phyloP scores from a whole-genome alignment of 2,329 filamentous ascomycete species.

The Calonectria naviculata region DNA sequence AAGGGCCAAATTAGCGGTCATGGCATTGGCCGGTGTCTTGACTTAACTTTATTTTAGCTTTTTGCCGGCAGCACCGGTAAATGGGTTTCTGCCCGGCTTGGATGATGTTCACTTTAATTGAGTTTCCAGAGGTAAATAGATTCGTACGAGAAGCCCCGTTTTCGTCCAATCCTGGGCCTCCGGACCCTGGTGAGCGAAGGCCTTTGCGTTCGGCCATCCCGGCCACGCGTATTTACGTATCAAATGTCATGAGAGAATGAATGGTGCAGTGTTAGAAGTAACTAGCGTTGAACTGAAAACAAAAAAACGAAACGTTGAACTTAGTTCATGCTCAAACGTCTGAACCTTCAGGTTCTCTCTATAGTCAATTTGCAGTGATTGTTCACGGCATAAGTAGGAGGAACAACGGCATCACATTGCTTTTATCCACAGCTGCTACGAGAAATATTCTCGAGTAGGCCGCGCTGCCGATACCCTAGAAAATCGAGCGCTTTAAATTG shows the following conservation, averaged over 20 bases:
- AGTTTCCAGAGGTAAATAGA: background rate
- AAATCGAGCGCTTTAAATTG: background rate
- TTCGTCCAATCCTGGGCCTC: background rate
- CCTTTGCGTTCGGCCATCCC: background rate
- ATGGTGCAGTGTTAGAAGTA: background rate
- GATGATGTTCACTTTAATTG: background rate
- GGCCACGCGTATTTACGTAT: background rate
- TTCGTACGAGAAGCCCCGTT: background rate
- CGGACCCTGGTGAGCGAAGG: background rate
- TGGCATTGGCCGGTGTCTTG: background rate
- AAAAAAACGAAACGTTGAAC: background rate
- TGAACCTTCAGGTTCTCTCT: background rate
- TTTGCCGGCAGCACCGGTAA: background rate
- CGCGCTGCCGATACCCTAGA: background rate
- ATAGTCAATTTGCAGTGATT: background rate
- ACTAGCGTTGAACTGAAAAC: background rate
- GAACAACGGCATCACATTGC: background rate
- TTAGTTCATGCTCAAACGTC: background rate
- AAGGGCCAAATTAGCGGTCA: background rate
- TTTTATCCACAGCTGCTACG: background rate
- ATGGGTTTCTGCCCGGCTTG: background rate
- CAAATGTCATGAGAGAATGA: background rate
- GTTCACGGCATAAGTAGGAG: background rate
- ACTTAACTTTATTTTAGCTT: background rate
- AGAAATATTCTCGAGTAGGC: background rate